Conservation (phyloP, 495 filamentous ascomycete species). For the Aspergillus affinis region DNA sequence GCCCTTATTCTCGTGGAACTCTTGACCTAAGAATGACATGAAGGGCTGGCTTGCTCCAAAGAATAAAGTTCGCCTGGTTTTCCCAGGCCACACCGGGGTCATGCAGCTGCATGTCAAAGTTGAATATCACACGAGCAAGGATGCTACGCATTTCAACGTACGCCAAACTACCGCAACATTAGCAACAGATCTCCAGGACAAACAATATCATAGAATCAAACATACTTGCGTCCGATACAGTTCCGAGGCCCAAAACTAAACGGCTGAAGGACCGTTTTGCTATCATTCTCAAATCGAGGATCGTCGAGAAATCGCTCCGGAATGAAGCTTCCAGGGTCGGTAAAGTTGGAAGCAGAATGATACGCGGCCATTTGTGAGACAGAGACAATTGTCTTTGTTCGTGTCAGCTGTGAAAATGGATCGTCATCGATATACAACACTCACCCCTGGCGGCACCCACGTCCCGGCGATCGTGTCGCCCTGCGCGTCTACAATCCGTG, state of each 20-base stretch:
- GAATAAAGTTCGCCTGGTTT: not conserved
- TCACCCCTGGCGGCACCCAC: conserved; percentile 37
- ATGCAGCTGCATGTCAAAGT: conserved; percentile 39
- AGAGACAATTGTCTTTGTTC: conserved; percentile 44
- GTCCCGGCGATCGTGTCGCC: conserved; percentile 48
- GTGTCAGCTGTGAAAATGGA: conserved; percentile 1
- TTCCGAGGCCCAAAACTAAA: conserved; percentile 59
- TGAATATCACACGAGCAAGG: conserved; percentile 40
- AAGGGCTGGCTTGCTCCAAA: not conserved
- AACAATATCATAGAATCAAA: not conserved
- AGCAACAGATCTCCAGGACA: not conserved
- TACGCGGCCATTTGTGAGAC: conserved; percentile 47
- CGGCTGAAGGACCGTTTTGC: conserved; percentile 45
- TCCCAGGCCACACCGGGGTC: not conserved
- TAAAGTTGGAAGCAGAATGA: conserved; percentile 44
- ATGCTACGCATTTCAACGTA: conserved; percentile 45
- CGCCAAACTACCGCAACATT: conserved; percentile 27
- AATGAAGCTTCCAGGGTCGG: conserved; percentile 42
- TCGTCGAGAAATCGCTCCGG: conserved; percentile 52
- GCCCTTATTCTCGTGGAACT: not conserved
- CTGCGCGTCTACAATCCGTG: conserved; percentile 41
- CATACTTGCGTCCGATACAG: conserved; percentile 61
- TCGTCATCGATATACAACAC: conserved; percentile 4
- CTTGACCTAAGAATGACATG: not conserved
- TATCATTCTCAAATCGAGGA: conserved; percentile 27